A percentile compares a stretch with the other conserved stretches of the same genome.
These are phyloP conservation scores for Colletotrichum filicis DNA, from an alignment of 2,329 filamentous ascomycete genomes.

Conservation along the genomic window DNA sequence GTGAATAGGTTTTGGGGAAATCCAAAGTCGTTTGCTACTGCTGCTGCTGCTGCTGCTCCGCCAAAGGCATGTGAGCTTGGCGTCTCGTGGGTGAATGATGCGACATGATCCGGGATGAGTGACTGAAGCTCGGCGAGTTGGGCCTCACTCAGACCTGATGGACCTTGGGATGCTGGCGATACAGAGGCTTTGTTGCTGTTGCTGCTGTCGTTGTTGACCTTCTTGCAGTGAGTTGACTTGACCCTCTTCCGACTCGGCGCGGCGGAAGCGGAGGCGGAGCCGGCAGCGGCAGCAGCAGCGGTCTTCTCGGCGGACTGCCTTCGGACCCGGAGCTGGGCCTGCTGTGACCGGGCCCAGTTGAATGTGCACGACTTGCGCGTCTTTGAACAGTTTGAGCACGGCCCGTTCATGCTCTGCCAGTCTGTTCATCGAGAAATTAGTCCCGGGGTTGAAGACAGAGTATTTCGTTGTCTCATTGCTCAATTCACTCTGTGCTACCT, in stretches of 20 bases:
- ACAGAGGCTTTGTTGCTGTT: neutral
- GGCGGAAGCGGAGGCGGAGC: no score
- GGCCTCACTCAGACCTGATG: neutral
- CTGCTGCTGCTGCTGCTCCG: no score
- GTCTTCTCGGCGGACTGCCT: slow-evolving; percentile 2
- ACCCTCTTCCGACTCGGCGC: slow-evolving; percentile 4
- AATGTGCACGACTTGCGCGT: slow-evolving; percentile 44
- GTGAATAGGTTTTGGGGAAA: neutral
- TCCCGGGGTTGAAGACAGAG: neutral
- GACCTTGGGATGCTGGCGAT: neutral
- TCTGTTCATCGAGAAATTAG: neutral
- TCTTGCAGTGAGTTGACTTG: neutral
- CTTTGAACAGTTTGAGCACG: slow-evolving; percentile 44
- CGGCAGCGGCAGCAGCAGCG: no score
- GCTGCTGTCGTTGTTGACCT: neutral
- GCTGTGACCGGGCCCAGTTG: slow-evolving; percentile 40
- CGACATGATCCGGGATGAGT: neutral
- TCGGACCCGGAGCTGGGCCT: slow-evolving; percentile 11
- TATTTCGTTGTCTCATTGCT: no score
- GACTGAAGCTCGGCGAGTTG: neutral
- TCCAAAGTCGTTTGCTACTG: neutral
- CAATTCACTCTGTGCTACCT: neutral
- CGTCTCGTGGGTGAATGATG: neutral
- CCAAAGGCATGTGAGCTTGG: neutral
- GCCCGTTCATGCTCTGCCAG: slow-evolving; percentile 11